phyloP scores from a whole-genome alignment of 208 protist genomes.

The Balamuthia mandrillaris region DNA sequence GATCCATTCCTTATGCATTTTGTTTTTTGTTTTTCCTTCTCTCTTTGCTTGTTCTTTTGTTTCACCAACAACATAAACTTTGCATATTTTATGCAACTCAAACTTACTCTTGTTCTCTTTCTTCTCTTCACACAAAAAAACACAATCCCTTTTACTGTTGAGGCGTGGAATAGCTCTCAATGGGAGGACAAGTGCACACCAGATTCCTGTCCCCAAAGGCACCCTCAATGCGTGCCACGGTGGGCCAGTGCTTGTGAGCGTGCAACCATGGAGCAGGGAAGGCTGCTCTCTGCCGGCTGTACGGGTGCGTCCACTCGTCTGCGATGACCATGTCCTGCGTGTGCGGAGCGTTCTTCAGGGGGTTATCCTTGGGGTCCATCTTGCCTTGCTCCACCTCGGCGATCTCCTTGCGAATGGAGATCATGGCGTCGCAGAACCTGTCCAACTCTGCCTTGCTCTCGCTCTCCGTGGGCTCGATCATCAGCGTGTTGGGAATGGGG shows the following conservation, averaged over 20 bases:
- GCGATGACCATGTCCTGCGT: slow-evolving; percentile 78
- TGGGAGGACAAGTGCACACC: slow-evolving; percentile 53
- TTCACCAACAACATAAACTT: no score
- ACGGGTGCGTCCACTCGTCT: slow-evolving; percentile 86
- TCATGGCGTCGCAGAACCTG: slow-evolving; percentile 90
- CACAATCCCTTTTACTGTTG: no score
- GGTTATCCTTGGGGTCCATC: slow-evolving; percentile 84
- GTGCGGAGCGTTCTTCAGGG: slow-evolving; percentile 94
- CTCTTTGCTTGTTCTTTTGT: no score
- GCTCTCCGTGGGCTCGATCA: slow-evolving; percentile 97
- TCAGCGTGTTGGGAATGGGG: slow-evolving; percentile 84
- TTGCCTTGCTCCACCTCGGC: slow-evolving; percentile 86
- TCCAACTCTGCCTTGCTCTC: slow-evolving; percentile 96
- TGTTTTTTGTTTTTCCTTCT: no score
- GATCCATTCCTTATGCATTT: no score
- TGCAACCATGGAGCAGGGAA: slow-evolving; percentile 81
- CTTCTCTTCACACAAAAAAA: no score
- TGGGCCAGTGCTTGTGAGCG: slow-evolving; percentile 92
- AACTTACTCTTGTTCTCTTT: no score
- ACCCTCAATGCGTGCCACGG: slow-evolving; percentile 88
- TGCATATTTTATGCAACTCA: no score
- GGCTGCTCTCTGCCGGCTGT: slow-evolving; percentile 87
- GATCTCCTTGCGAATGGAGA: slow-evolving; percentile 93
- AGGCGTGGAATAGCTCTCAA: not conserved
- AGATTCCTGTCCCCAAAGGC: slow-evolving; percentile 93